A percentile compares a stretch with the other conserved stretches of the same genome.
These are phyloP conservation scores for Chlorociboria aeruginascens DNA, from an alignment of 495 filamentous ascomycete genomes.

Conservation along the genomic window DNA sequence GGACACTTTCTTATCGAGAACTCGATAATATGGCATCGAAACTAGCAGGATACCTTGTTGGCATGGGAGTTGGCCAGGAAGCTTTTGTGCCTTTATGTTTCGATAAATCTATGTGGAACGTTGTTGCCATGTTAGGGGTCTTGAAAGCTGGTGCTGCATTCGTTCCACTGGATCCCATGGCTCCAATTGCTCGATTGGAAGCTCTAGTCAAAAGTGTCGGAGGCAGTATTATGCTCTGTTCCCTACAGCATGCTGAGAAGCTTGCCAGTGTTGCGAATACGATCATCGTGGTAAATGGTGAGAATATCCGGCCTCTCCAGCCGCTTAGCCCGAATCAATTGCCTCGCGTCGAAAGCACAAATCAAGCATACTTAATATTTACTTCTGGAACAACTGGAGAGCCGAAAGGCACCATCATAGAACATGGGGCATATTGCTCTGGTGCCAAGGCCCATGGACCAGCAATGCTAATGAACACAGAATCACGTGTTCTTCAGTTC, in stretches of 20 bases:
- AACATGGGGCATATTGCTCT: constrained; percentile 1
- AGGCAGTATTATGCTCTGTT: neutral
- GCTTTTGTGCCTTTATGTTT: constrained; percentile 18
- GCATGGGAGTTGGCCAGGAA: neutral
- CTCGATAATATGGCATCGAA: neutral
- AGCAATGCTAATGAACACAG: neutral
- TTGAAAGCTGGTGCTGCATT: constrained; percentile 29
- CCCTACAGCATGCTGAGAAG: too few species aligned
- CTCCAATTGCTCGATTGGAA: neutral
- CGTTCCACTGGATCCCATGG: constrained; percentile 41
- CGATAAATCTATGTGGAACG: constrained; percentile 31
- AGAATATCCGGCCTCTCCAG: too few species aligned
- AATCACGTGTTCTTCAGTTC: constrained; percentile 5
- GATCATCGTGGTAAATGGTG: too few species aligned
- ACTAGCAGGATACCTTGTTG: neutral
- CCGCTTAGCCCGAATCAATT: too few species aligned
- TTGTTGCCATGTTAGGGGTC: constrained; percentile 28
- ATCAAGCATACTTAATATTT: constrained; percentile 34
- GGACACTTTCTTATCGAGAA: constrained; percentile 21
- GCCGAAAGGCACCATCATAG: constrained; percentile 35
- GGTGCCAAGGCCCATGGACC: neutral
- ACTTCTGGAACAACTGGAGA: constrained; percentile 38
- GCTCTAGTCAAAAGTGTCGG: constrained; percentile 1
- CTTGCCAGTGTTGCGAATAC: too few species aligned
- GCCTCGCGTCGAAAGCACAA: neutral